Percentiles rank a stretch among this genome's conserved stretches.
Conservation (phyloP, 352 stramenopile genomes). For the Pythium myriotylum region DNA sequence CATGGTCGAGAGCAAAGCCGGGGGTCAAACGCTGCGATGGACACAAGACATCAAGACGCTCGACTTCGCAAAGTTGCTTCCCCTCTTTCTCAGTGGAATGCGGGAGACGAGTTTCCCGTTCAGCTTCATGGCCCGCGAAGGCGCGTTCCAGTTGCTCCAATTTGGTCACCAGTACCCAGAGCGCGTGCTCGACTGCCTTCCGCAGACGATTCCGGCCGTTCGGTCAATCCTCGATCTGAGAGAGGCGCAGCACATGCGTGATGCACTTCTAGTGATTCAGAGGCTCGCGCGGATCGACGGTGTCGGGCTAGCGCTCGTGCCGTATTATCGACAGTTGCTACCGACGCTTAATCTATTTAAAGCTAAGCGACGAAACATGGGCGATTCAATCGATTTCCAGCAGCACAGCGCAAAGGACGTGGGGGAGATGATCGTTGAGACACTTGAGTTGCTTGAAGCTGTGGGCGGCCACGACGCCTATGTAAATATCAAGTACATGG, state of each 20-base stretch:
- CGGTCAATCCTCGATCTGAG: constrained; percentile 75
- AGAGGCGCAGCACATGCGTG: constrained; percentile 50
- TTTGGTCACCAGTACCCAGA: constrained; percentile 61
- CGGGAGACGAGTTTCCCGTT: constrained; percentile 74
- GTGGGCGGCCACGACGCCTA: constrained; percentile 88
- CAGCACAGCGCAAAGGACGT: constrained; percentile 82
- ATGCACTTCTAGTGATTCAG: constrained; percentile 63
- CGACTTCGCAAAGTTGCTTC: constrained; percentile 88
- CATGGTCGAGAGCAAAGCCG: constrained; percentile 57
- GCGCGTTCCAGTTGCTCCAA: constrained; percentile 81
- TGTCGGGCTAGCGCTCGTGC: constrained; percentile 85
- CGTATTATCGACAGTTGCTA: constrained; percentile 92
- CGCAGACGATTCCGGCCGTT: constrained; percentile 64
- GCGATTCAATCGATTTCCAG: constrained; percentile 91
- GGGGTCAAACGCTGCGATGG: constrained; percentile 62
- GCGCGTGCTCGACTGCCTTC: constrained; percentile 69
- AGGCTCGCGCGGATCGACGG: constrained; percentile 50
- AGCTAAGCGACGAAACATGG: constrained; percentile 88
- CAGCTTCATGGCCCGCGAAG: constrained; percentile 81
- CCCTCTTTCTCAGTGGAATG: constrained; percentile 92
- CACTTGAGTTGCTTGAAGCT: constrained; percentile 85
- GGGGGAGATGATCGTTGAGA: constrained; percentile 86
- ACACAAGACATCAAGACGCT: constrained; percentile 59
- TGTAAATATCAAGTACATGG: constrained; percentile 97
- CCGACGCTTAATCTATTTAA: constrained; percentile 91